Evolutionary conservation across 139 green algal genomes (phyloP).

Genomic region (Micractinium conductrix): DNA sequence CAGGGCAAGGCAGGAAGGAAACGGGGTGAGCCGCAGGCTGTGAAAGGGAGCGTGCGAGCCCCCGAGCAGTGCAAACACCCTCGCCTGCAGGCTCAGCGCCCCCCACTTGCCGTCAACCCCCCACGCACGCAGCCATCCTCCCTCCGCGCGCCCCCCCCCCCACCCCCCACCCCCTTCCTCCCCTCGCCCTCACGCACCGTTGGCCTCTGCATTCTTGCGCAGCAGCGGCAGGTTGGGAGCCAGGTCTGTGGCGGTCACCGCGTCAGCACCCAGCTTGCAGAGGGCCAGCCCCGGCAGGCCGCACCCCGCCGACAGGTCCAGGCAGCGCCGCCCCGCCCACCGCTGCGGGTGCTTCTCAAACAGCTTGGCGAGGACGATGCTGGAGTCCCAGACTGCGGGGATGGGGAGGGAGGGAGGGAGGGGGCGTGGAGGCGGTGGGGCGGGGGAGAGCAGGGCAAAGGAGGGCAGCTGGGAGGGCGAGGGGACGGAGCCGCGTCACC

Average conservation of each 20-base stretch:
- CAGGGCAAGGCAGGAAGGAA: neutral
- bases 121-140: neutral
- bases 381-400: slow-evolving; percentile 69
- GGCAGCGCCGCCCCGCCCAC: slow-evolving; percentile 44
- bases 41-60: neutral
- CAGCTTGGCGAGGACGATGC: slow-evolving; percentile 71
- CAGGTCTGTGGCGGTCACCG: slow-evolving; percentile 67
- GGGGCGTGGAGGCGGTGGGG: neutral
- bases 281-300: slow-evolving; percentile 68
- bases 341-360: slow-evolving; percentile 41
- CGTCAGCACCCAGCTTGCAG: slow-evolving; percentile 46
- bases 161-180: neutral
- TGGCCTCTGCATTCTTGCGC: slow-evolving; percentile 51
- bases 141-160: too few relatives aligned
- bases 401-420: neutral
- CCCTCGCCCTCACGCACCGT: slow-evolving; percentile 51
- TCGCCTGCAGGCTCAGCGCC: too few relatives aligned
- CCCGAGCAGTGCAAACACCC: neutral
- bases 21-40: neutral
- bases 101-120: too few relatives aligned
- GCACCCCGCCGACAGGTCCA: slow-evolving; percentile 73
- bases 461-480: too few relatives aligned
- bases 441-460: too few relatives aligned
- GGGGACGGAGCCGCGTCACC: too few relatives aligned
- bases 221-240: slow-evolving; percentile 68